Evolutionary conservation across 1,284 basidiomycete species (phyloP).

Genomic region (Trametes sp.): DNA sequence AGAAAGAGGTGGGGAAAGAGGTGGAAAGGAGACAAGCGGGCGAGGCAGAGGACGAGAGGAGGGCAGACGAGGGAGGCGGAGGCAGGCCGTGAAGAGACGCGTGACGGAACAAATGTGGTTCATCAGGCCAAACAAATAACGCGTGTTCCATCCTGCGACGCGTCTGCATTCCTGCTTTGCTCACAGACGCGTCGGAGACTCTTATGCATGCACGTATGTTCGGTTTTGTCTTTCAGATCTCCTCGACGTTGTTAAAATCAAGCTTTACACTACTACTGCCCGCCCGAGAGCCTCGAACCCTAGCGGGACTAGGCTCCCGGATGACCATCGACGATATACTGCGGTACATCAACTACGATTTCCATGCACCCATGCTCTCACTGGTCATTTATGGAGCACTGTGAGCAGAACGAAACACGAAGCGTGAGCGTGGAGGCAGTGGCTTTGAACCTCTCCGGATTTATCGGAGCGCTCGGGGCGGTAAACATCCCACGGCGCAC

Average conservation of each 20-base stretch:
- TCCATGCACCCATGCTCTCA: no score
- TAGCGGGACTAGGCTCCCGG: no score
- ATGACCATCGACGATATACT: no score
- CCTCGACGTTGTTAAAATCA: background rate
- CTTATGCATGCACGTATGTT: background rate
- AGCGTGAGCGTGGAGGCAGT: background rate
- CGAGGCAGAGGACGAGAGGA: constrained; percentile 11
- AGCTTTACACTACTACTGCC: no score
- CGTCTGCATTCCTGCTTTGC: constrained; percentile 8
- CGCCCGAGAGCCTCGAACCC: no score
- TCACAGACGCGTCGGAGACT: background rate
- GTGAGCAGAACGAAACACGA: background rate
- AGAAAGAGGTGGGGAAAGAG: constrained; percentile 21
- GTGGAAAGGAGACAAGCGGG: constrained; percentile 11
- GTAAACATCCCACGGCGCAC: constrained; percentile 11
- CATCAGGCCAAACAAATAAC: constrained; percentile 37
- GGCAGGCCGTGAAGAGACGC: constrained; percentile 28
- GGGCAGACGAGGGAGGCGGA: constrained; percentile 10
- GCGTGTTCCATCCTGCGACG: constrained; percentile 25
- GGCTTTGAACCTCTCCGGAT: background rate
- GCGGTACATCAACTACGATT: no score
- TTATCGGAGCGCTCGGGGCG: background rate
- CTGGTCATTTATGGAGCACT: no score
- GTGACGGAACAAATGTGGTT: constrained; percentile 34
- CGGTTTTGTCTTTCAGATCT: background rate